A percentile compares a stretch with the other conserved stretches of the same genome.
These are phyloP conservation scores for Polytrichum formosum DNA, from an alignment of 225 moss, liverwort and hornwort genomes.

Conservation along the genomic window DNA sequence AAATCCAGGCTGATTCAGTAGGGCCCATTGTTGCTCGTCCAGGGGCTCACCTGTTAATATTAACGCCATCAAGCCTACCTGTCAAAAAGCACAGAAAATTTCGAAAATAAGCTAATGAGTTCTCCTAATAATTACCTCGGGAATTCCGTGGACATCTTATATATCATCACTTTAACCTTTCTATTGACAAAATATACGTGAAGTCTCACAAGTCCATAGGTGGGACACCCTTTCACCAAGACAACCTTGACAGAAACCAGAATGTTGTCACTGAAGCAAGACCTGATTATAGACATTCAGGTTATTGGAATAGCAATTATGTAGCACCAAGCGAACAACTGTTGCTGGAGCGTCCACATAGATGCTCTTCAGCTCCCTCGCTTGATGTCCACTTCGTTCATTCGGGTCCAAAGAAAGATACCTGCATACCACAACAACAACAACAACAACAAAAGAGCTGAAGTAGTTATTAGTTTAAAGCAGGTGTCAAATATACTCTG, in stretches of 20 bases:
- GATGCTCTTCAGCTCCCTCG: conserved; percentile 85
- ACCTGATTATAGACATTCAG: conserved; percentile 77
- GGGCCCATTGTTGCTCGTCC: conserved; percentile 53
- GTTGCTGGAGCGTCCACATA: conserved; percentile 76
- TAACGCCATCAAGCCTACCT: conserved; percentile 88
- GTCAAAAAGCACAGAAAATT: conserved; percentile 18
- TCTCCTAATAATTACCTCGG: too few relatives aligned
- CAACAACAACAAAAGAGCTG: not conserved
- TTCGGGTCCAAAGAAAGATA: conserved; percentile 81
- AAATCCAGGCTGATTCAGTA: conserved; percentile 55
- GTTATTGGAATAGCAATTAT: conserved; percentile 66
- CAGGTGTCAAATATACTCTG: not conserved
- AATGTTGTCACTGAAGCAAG: not conserved
- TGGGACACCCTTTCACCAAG: too few relatives aligned
- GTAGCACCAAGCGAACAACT: conserved; percentile 76
- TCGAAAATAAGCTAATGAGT: conserved; percentile 1
- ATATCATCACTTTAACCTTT: too few relatives aligned
- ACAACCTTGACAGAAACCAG: too few relatives aligned
- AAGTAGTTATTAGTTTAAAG: conserved; percentile 1
- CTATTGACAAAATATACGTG: too few relatives aligned
- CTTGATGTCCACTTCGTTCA: conserved; percentile 72
- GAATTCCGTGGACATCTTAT: too few relatives aligned
- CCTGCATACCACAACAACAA: conserved; percentile 20
- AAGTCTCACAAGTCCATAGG: too few relatives aligned
- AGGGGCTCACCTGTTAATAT: conserved; percentile 77